Conservation (phyloP, 208 protist species). For the Trypanosomatidae sp. region DNA sequence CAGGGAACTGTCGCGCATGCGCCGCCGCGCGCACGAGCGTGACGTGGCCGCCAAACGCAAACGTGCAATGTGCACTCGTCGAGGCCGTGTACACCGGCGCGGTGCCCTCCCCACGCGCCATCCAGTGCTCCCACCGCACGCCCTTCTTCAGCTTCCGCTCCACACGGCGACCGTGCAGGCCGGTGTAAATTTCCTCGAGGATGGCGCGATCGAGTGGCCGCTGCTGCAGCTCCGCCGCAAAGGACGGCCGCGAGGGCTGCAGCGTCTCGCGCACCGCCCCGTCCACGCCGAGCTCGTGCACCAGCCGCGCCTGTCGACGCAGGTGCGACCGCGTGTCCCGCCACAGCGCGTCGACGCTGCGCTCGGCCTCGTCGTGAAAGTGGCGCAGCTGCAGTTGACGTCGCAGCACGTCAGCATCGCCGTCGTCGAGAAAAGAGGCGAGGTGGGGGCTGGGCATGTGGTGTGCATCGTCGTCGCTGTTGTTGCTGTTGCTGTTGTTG, state of each 20-base stretch:
- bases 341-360: slow-evolving; percentile 29
- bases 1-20: slow-evolving; percentile 56
- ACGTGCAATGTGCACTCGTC: slow-evolving; percentile 69
- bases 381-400: slow-evolving; percentile 38
- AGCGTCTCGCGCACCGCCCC: slow-evolving; percentile 68
- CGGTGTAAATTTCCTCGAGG: slow-evolving; percentile 83
- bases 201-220: slow-evolving; percentile 75
- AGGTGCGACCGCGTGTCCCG: slow-evolving; percentile 60
- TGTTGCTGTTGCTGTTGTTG: background rate
- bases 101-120: slow-evolving; percentile 83
- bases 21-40: slow-evolving; percentile 23
- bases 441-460: slow-evolving; percentile 9
- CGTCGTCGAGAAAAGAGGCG: slow-evolving; percentile 17
- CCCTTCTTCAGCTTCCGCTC: slow-evolving; percentile 75
- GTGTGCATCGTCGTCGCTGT: background rate
- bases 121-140: slow-evolving; percentile 85
- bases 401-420: slow-evolving; percentile 22
- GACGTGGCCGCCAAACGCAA: slow-evolving; percentile 72
- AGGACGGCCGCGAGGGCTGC: slow-evolving; percentile 35
- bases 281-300: slow-evolving; percentile 57
- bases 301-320: slow-evolving; percentile 48
- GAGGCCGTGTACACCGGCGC: slow-evolving; percentile 74
- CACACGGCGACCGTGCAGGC: slow-evolving; percentile 66
- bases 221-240: slow-evolving; percentile 49
- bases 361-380: slow-evolving; percentile 20